Conservation (phyloP, 1,284 basidiomycete species). For the Rhizopogon hawkerae region DNA sequence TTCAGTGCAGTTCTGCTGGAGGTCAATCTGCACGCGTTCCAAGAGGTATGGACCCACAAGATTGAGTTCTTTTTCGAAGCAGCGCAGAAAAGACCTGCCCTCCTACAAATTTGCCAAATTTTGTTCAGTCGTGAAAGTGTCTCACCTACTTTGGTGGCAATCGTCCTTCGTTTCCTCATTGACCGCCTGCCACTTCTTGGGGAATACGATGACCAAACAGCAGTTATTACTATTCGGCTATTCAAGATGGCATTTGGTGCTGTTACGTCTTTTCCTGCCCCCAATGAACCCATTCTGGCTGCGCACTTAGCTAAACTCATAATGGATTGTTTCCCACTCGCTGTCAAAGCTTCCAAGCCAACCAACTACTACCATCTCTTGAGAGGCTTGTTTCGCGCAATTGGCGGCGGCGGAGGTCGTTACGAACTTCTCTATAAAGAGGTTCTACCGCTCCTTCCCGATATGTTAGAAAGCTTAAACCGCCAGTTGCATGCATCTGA, state of each 20-base stretch:
- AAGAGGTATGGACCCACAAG: constrained; percentile 90
- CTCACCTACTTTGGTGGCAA: constrained; percentile 88
- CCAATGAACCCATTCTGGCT: constrained; percentile 89
- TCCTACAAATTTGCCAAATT: constrained; percentile 82
- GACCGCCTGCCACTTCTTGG: constrained; percentile 79
- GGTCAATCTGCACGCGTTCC: constrained; percentile 84
- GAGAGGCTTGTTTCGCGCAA: constrained; percentile 90
- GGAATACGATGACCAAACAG: constrained; percentile 75
- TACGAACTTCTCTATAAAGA: constrained; percentile 97
- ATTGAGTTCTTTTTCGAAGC: constrained; percentile 83
- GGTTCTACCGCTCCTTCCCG: constrained; percentile 90
- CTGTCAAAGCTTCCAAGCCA: constrained; percentile 86
- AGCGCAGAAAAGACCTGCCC: constrained; percentile 67
- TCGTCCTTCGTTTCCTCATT: constrained; percentile 84
- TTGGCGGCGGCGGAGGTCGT: constrained; percentile 88
- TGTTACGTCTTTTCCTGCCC: constrained; percentile 68
- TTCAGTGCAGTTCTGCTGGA: constrained; percentile 74
- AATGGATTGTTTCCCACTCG: constrained; percentile 95
- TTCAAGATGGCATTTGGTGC: constrained; percentile 98
- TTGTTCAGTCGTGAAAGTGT: constrained; percentile 81
- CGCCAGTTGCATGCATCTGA: constrained; percentile 81
- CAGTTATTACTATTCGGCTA: constrained; percentile 77
- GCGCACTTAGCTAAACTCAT: constrained; percentile 90
- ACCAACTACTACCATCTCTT: constrained; percentile 94
- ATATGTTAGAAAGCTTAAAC: constrained; percentile 94